A percentile compares a stretch with the other conserved stretches of the same genome.
Evolutionary conservation across 129 eudicot genomes (phyloP).

Genomic region (Flaveria trinervia): DNA sequence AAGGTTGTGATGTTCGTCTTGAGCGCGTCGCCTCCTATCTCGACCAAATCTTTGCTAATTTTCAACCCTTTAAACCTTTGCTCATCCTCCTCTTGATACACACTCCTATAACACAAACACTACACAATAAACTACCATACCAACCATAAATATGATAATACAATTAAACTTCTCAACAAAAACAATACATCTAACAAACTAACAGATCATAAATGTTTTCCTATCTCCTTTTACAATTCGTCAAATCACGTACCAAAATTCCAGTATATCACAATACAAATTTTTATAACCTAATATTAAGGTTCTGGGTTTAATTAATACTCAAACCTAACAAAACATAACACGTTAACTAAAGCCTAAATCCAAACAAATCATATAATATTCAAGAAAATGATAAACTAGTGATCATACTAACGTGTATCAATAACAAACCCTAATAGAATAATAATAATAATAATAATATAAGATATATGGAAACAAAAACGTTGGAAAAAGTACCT

Average conservation of each 20-base stretch:
- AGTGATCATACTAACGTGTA: no score
- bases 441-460: no score
- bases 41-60: constrained; percentile 78
- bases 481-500: constrained; percentile 37
- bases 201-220: not conserved
- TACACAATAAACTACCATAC: not conserved
- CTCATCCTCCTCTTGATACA: constrained; percentile 91
- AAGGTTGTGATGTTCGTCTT: constrained; percentile 94
- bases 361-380: not conserved
- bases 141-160: not conserved
- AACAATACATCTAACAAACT: not conserved
- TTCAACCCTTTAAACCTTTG: constrained; percentile 64
- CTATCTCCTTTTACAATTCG: not conserved
- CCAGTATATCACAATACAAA: no score
- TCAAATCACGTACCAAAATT: not conserved
- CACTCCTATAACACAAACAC: constrained; percentile 50
- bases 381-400: not conserved
- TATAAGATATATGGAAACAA: no score
- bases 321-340: not conserved
- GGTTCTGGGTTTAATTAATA: not conserved
- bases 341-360: no score
- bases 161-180: no score
- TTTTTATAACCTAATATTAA: no score
- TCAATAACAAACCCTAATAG: no score
- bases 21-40: constrained; percentile 84